These are phyloP conservation scores for Mucor circinelloides DNA, from an alignment of 371 early-diverging fungal genomes.

Conservation along the genomic window DNA sequence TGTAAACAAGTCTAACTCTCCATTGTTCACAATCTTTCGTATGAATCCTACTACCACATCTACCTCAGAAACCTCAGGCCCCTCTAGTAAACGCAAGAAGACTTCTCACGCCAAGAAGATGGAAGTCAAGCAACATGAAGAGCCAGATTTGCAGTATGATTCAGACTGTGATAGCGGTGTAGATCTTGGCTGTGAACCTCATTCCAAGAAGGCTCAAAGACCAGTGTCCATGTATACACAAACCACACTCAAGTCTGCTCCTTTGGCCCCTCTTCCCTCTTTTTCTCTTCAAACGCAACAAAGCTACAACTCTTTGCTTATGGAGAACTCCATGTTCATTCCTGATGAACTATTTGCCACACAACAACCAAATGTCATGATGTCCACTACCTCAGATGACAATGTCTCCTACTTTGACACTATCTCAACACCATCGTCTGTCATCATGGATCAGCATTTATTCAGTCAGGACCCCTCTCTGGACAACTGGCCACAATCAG, in stretches of 20 bases:
- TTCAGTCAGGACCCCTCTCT: neutral
- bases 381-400: neutral
- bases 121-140: neutral
- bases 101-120: neutral
- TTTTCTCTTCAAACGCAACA: neutral
- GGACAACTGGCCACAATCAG: neutral
- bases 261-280: neutral
- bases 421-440: neutral
- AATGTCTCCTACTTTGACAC: neutral
- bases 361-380: neutral
- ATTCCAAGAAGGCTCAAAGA: neutral
- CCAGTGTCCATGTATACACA: neutral
- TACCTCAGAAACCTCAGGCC: neutral
- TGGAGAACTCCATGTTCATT: neutral
- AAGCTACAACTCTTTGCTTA: neutral
- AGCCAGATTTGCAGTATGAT: neutral
- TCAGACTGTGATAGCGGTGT: conserved; percentile 33
- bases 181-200: conserved; percentile 2
- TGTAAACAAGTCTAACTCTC: neutral
- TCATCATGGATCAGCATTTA: neutral
- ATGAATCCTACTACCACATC: conserved; percentile 12
- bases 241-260: neutral
- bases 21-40: conserved; percentile 23
- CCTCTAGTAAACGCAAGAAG: neutral
- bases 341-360: neutral